phyloP scores from a whole-genome alignment of 345 rosid species.

The Populus davidiana region DNA sequence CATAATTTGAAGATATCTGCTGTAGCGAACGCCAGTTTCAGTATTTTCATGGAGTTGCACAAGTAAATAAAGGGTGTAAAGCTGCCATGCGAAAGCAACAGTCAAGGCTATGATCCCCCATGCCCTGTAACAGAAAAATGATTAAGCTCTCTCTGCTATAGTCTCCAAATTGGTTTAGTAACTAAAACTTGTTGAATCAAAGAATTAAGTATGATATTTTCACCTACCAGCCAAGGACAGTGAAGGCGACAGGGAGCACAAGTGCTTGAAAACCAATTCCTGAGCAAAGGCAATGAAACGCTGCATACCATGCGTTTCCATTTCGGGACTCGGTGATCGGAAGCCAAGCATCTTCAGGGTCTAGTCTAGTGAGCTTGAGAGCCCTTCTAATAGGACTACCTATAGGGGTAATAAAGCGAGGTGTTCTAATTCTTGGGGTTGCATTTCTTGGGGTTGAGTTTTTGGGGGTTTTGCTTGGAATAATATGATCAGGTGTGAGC shows the following conservation, averaged over 20 bases:
- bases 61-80: constrained; percentile 62
- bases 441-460: constrained; percentile 30
- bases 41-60: constrained; percentile 77
- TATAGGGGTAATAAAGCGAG: constrained; percentile 58
- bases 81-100: constrained; percentile 70
- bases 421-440: constrained; percentile 54
- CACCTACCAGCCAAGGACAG: constrained; percentile 74
- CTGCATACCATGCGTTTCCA: constrained; percentile 72
- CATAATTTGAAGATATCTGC: constrained; percentile 67
- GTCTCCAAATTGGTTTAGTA: background rate
- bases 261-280: constrained; percentile 85
- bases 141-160: background rate
- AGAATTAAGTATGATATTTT: background rate
- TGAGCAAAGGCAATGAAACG: constrained; percentile 79
- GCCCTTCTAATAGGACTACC: constrained; percentile 56
- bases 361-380: constrained; percentile 53
- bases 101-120: constrained; percentile 63
- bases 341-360: constrained; percentile 79
- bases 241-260: constrained; percentile 84
- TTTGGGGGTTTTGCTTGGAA: constrained; percentile 37
- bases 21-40: constrained; percentile 53
- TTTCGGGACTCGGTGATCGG: constrained; percentile 89
- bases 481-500: constrained; percentile 36
- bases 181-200: background rate
- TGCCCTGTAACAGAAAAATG: constrained; percentile 40